Conservation (phyloP, 768 basidiomycete species). For the Gloeostereum incarnatum region DNA sequence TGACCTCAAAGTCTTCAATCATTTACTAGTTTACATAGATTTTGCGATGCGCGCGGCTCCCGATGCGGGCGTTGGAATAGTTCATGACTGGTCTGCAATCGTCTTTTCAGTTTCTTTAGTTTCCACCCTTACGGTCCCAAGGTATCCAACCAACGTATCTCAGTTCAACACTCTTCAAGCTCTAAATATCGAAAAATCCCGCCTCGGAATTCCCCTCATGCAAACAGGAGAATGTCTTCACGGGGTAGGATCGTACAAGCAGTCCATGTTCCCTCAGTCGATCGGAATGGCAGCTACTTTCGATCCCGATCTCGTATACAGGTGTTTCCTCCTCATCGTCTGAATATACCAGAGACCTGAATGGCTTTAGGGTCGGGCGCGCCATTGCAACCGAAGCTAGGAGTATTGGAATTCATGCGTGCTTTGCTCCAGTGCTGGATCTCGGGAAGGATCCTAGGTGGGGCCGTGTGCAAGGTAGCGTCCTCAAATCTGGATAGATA, state of each 20-base stretch:
- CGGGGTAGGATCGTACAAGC: conserved; percentile 15
- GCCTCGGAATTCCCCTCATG: conserved; percentile 14
- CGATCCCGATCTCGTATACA: conserved; percentile 11
- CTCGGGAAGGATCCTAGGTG: conserved; percentile 17
- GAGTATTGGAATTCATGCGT: conserved; percentile 15
- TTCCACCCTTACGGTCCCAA: neutral
- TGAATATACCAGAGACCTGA: too few relatives aligned
- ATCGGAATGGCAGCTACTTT: conserved; percentile 14
- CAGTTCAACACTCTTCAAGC: conserved; percentile 14
- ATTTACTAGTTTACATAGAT: conserved; percentile 2
- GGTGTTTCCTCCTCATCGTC: too few relatives aligned
- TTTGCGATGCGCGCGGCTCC: conserved; percentile 9
- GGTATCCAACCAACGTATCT: conserved; percentile 12
- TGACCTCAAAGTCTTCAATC: neutral
- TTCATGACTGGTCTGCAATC: conserved; percentile 9
- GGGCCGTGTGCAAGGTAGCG: conserved; percentile 14
- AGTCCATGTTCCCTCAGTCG: conserved; percentile 16
- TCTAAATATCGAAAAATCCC: conserved; percentile 13
- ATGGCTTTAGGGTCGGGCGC: conserved; percentile 13
- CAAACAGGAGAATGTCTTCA: conserved; percentile 16
- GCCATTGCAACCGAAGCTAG: conserved; percentile 16
- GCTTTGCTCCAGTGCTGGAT: conserved; percentile 16
- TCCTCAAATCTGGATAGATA: neutral
- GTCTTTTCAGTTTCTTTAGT: neutral
- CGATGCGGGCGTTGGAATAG: conserved; percentile 7